Conservation (phyloP, 2,329 filamentous ascomycete genomes). For the Capronia epimyces region DNA sequence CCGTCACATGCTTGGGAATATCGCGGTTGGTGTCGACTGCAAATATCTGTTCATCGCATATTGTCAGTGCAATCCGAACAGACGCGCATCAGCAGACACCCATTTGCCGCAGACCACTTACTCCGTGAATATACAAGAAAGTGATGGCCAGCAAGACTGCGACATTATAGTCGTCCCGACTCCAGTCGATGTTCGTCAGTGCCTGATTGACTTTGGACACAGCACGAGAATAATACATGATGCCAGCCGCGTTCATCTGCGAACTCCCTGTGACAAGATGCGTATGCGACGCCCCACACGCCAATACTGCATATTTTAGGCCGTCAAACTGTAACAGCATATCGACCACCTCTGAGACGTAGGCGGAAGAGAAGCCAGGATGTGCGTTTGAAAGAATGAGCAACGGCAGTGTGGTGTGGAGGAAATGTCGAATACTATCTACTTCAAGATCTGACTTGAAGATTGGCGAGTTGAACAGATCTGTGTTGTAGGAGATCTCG, state of each 20-base stretch:
- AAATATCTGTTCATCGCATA: conserved; percentile 4
- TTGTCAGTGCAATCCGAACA: conserved; percentile 1
- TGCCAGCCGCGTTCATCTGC: conserved; percentile 14
- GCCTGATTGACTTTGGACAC: conserved; percentile 13
- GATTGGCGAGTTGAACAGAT: conserved; percentile 9
- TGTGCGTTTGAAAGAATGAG: conserved; percentile 14
- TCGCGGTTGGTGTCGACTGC: conserved; percentile 13
- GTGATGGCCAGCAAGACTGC: conserved; percentile 10
- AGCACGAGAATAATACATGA: conserved; percentile 15
- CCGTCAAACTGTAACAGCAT: conserved; percentile 19
- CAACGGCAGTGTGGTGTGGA: conserved; percentile 10
- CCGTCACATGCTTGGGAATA: conserved; percentile 15
- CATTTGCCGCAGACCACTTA: conserved; percentile 2
- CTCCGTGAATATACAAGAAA: conserved; percentile 21
- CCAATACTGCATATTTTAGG: conserved; percentile 11
- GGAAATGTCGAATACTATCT: conserved; percentile 17
- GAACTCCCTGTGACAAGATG: conserved; percentile 9
- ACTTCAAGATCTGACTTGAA: conserved; percentile 20
- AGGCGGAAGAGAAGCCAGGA: conserved; percentile 11
- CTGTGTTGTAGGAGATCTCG: conserved; percentile 10
- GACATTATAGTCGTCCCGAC: conserved; percentile 12
- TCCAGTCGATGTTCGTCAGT: conserved; percentile 17
- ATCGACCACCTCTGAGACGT: conserved; percentile 14
- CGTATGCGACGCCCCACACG: conserved; percentile 17
- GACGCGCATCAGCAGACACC: not conserved